A percentile compares a stretch with the other conserved stretches of the same genome.
These are phyloP conservation scores for Termitomyces sp. DNA, from an alignment of 1,284 basidiomycete genomes.

Conservation along the genomic window DNA sequence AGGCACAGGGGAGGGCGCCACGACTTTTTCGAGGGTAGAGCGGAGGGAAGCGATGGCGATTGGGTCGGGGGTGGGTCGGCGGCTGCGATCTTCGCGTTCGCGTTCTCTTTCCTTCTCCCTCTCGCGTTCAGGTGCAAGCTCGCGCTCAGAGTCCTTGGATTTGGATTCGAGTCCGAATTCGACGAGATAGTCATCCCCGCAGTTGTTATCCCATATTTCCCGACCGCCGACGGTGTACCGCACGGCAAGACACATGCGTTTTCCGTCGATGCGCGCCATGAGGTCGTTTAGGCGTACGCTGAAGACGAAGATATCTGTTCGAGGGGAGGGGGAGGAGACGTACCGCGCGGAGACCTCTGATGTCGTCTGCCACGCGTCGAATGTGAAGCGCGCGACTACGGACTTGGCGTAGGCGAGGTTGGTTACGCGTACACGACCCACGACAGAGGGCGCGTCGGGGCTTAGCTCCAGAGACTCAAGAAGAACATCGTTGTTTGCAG, in stretches of 20 bases:
- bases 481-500: conserved; percentile 34
- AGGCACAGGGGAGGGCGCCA: conserved; percentile 24
- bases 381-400: conserved; percentile 87
- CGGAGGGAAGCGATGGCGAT: conserved; percentile 32
- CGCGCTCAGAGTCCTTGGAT: not conserved
- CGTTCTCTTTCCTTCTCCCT: conserved; percentile 1
- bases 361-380: conserved; percentile 94
- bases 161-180: conserved; percentile 38
- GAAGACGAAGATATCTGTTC: conserved; percentile 68
- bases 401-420: conserved; percentile 89
- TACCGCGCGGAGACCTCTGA: conserved; percentile 87
- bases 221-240: conserved; percentile 70
- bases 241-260: conserved; percentile 80
- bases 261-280: conserved; percentile 72
- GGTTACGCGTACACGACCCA: conserved; percentile 75
- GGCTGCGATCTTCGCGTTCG: conserved; percentile 3
- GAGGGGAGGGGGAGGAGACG: conserved; percentile 56
- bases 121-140: not conserved
- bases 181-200: conserved; percentile 74
- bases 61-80: conserved; percentile 18
- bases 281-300: conserved; percentile 62
- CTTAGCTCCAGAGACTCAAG: conserved; percentile 56
- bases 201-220: conserved; percentile 93
- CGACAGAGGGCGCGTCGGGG: conserved; percentile 52
- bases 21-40: conserved; percentile 53